Evolutionary conservation across 2,329 filamentous ascomycete genomes (phyloP).

Genomic region (Colletotrichum spinosum): DNA sequence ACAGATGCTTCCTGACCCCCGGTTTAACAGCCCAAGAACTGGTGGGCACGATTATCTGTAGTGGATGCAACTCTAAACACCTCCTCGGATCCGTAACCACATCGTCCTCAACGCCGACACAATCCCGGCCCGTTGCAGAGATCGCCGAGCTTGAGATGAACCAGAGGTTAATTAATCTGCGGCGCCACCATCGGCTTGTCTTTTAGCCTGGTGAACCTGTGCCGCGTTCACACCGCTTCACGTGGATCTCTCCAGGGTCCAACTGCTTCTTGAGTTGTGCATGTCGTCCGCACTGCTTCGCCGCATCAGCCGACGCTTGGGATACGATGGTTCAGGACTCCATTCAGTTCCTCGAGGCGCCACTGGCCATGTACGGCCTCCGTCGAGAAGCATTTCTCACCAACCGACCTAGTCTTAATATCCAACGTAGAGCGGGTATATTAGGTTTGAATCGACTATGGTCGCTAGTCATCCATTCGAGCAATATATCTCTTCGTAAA

Average conservation of each 20-base stretch:
- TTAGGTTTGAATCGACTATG: no score
- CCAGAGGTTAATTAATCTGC: neutral
- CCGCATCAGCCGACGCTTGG: neutral
- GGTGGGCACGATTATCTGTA: slow-evolving; percentile 2
- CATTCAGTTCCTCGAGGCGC: neutral
- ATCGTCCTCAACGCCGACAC: slow-evolving; percentile 19
- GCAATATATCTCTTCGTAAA: no score
- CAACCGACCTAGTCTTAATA: no score
- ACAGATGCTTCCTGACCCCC: neutral
- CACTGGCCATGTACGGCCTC: neutral
- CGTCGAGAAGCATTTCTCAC: neutral
- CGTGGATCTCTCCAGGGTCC: slow-evolving; percentile 15
- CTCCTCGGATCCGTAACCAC: slow-evolving; percentile 25
- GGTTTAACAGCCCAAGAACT: neutral
- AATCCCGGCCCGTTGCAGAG: slow-evolving; percentile 20
- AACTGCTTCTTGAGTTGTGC: neutral
- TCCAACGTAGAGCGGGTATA: no score
- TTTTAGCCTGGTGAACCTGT: neutral
- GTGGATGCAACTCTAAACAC: slow-evolving; percentile 27
- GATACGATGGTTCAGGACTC: slow-evolving; percentile 10
- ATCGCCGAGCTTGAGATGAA: slow-evolving; percentile 36
- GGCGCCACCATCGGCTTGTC: neutral
- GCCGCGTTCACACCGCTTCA: slow-evolving; percentile 8
- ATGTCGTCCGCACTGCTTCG: neutral
- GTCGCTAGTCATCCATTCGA: no score